Base-by-base conservation (phyloP, 2,329 filamentous ascomycete genomes). In the Pseudogymnoascus sp. region DNA sequence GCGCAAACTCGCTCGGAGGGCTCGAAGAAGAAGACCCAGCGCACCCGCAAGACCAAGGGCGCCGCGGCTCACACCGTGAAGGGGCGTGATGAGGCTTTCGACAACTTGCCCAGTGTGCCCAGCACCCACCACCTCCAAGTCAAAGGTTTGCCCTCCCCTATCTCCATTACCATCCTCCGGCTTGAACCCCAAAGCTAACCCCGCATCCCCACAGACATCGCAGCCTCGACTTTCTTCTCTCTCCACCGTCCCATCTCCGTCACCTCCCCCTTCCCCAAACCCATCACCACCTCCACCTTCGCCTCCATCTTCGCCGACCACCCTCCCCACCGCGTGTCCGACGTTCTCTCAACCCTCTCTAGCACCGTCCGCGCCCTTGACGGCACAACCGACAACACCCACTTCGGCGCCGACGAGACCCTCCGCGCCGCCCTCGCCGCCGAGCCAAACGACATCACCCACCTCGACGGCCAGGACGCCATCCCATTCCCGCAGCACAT, bases 191-290 rank as follows among this genome's bases (percentile, higher is more conserved):
- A 20, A 38, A 67, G 61, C 71, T 54, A 62, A 60, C n/a, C 25
- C 8, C 30, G 4, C n/a, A 9, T 11, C 22, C 57, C 54, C 65
- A 4, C 66, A 97, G 94, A 95, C 70, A 82, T 97, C 64, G 87
- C 89, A 65, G 80, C 96, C 50, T 94, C 93, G 6, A 88, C 88
- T 63, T 97, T 99, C 81, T 97, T 97, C 79, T 95, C 92, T 65
- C 88, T 96, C 66, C 91, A 99, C 76, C 87, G 94, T 64, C 94
- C 94, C 50, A 93, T 99, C 70, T 96, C 91, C 61, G 85, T 97
- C 66, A 91, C 87, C 58, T 86, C 87, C 68, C 87, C 88, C 67
- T 87, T 96, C 70, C 94, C 89, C 61, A 85, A 83, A 68, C 78
- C 81, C 18, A 82, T 91, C 50, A 85, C 83, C 59, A 80, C 88